These are phyloP conservation scores for Claviceps pusilla DNA, from an alignment of 2,329 filamentous ascomycete species.

Conservation along the genomic window DNA sequence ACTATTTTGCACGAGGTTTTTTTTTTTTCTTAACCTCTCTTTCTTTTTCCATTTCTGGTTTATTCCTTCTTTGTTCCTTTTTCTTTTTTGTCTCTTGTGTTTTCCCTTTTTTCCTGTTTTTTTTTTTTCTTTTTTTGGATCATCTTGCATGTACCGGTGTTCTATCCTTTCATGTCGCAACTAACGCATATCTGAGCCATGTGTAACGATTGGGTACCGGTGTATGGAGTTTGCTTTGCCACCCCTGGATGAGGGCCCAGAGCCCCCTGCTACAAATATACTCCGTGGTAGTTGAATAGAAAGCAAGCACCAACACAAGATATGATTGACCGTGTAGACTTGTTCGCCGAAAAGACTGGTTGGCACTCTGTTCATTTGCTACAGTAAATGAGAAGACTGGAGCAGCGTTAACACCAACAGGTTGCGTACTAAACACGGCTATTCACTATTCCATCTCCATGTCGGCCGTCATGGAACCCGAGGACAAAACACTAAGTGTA, in stretches of 20 bases:
- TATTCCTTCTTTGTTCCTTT: neutral
- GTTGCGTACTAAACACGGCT: no score
- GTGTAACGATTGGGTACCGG: neutral
- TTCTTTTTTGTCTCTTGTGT: neutral
- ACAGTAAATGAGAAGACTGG: no score
- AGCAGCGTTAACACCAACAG: no score
- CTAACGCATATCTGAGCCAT: neutral
- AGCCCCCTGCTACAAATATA: no score
- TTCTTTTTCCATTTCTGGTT: neutral
- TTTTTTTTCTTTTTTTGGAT: neutral
- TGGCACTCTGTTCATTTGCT: no score
- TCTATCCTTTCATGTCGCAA: neutral
- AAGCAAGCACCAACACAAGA: no score
- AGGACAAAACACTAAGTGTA: no score
- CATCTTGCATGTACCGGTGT: neutral
- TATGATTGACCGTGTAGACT: no score
- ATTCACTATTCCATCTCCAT: no score
- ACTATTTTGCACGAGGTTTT: neutral
- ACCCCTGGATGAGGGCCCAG: neutral
- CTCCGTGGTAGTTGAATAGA: no score
- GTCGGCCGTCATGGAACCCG: no score
- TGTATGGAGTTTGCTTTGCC: neutral
- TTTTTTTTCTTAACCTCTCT: neutral
- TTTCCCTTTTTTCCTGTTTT: neutral
- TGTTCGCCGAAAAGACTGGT: no score